Evolutionary conservation across 805 yeast species (phyloP).

Genomic region (Metschnikowia arizonensis): DNA sequence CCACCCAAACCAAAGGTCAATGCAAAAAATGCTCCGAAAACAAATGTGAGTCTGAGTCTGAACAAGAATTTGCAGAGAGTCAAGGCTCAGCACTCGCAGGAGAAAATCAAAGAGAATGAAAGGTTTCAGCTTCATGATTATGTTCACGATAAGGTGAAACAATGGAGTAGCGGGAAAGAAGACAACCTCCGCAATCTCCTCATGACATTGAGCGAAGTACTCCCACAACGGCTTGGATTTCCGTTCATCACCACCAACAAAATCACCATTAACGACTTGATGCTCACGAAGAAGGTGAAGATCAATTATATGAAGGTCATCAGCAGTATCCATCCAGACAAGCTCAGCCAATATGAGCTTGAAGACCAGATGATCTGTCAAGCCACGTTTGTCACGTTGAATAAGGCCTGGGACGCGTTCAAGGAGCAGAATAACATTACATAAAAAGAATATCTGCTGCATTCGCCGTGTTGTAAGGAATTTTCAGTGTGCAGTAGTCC

Average conservation of each 20-base stretch:
- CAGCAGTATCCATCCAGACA: conserved; percentile 80
- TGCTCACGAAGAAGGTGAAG: conserved; percentile 86
- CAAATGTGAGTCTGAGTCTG: not conserved
- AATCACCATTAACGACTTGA: conserved; percentile 61
- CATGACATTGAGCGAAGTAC: conserved; percentile 59
- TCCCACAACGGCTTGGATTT: conserved; percentile 42
- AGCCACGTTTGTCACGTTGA: conserved; percentile 75
- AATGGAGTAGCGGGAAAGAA: conserved; percentile 75
- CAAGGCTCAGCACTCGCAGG: conserved; percentile 31
- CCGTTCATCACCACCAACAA: conserved; percentile 38
- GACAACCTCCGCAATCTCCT: conserved; percentile 76
- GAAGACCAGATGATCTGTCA: conserved; percentile 84
- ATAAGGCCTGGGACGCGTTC: conserved; percentile 74
- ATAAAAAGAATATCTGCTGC: not conserved
- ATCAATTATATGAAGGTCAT: conserved; percentile 78
- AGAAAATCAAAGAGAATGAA: conserved; percentile 13
- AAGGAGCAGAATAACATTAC: conserved; percentile 19
- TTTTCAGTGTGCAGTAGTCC: no score
- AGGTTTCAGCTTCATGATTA: conserved; percentile 59
- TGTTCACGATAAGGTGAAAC: conserved; percentile 49
- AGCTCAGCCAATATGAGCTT: conserved; percentile 55
- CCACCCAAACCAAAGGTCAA: conserved; percentile 38
- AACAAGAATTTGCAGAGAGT: conserved; percentile 25
- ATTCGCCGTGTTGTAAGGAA: no score
- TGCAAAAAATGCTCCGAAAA: conserved; percentile 14